Base-by-base conservation (phyloP, 75 land plant genomes). In the Picea sitchensis region DNA sequence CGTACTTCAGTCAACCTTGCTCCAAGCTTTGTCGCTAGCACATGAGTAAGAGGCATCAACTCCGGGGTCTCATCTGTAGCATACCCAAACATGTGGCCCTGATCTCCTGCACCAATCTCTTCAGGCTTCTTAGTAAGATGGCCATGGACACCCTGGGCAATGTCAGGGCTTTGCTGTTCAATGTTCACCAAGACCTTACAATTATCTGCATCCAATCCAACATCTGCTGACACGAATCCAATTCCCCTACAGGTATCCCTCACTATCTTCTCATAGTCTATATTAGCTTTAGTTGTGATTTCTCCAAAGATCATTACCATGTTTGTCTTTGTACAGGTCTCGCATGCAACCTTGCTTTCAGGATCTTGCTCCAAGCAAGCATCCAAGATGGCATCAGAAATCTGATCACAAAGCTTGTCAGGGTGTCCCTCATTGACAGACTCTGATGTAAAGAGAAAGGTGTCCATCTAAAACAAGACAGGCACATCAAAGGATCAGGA, bases 41-140 rank as follows among this genome's bases (percentile, higher is more conserved):
- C 93, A 82, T 91, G 93, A 51, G 88, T 89, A 32, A 91, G 82
- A 1, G 93, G 93, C 93, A 91, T 91, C 63, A 90, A 69, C 84
- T 90, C 92, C 34, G 90, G 86, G 41, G 87, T 90, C 75, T 90
- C 90, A 82, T 90, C 90, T 3, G 90, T 87, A 59, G 90, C 92
- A 86, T 90, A 90, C 5, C 90, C 88, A 75, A 89, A 90, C 91
- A 90, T 90, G 82, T 87, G 91, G 1, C 90, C 90, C 80, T 91
- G 92, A 69, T 91, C 92, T 74, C 91, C 89, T 41, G 91, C 91
- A 30, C 91, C 89, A 76, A 91, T 89, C 51, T 91, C 93, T 84
- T 89, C 91, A 1, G 89, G 93, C 73, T 85, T 85, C 93, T 89
- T 91, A 60, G 89, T 85, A 51, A 91, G 84, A 57, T 91, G 81